Base-by-base conservation (phyloP, 495 filamentous ascomycete species). In the Neurospora sublineolata region DNA sequence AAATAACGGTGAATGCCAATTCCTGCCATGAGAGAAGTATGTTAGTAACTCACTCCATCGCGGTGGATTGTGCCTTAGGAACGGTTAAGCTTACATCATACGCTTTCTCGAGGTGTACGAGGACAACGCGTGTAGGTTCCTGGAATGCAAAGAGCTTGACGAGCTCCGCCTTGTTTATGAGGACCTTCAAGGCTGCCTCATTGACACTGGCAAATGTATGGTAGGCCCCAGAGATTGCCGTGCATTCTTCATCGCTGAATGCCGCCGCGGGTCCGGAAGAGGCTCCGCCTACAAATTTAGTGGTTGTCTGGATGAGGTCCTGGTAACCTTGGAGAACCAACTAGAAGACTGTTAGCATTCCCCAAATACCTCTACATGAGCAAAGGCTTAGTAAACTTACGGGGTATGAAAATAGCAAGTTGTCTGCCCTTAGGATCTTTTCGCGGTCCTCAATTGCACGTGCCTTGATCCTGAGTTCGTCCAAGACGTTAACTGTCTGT, bases 151-250 rank as follows among this genome's bases (percentile, higher is more conserved):
- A 3, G 37, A 10, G 3, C 37, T 10, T 38, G 2, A 3, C 10
- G 10, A 38, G 9, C 3, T 3, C 11, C 36, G 75, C 72, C 72
- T 80, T 80, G 20, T 73, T 77, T 68, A 79, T 79, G 20, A 81
- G 16, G 52, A 77, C 75, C 70, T 77, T 75, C 38, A 82, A 73
- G 3, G 79, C 72, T 3, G 60, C 67, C 72, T 77, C 69, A 70
- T 77, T 73, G 37, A 73, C 74, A 6, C 20, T 10, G 68, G 75
- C 73, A 36, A 80, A 80, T 27, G 69, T 36, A 23, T 64, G n/a
- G 73, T 72, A 75, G 5, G 75, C 72, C 23, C 77, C 68, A 37
- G 73, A 68, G 4, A 77, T 71, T 18, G 10, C 23, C 9, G 40
- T 41, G n/a, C 72, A 71, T 30, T 73, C 67, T 18, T 67, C 23